Base-by-base conservation (phyloP, 108 stramenopile species). In the Cyclotella baltica region DNA sequence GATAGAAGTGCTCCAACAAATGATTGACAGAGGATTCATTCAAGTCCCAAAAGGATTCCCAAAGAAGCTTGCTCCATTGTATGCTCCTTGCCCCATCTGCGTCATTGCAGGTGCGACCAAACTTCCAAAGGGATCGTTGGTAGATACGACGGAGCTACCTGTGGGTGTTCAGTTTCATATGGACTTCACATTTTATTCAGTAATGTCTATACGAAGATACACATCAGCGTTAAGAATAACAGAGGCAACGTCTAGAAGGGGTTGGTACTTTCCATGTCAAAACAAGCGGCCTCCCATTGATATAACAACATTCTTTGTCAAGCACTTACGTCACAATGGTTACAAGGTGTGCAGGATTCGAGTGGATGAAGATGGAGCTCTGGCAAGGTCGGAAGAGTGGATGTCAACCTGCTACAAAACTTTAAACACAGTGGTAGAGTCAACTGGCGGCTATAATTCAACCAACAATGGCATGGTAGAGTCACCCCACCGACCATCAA, bases 361-460 rank as follows among this genome's bases (percentile, higher is more conserved):
- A 64, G 63, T 64, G 19, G 63, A 64, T 64, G 36, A 64, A 43
- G 38, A 19, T 40, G 38, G 63, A 22, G 63, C 4, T 13, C 38
- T 64, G 23, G 63, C 35, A 19, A 11, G 38, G 19, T 43, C 63
- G 10, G 31, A 27, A 40, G 35, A 37, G 23, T 64, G 18, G 8
- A 64, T 64, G 63, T 6, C 19, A 3, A 40, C 5, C 11, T 40
- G 35, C 5, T 8, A 3, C 15, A 37, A 38, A 23, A 23, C 3
- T 23, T 23, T 64, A 20, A 37, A 64, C 15, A 23, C 30, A 9
- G 30, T 5, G 4, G 59, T 61, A 16, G 29, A 61, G 30, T 29
- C 59, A 31, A 61, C 59, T 11, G 59, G 59, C 6, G 59, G 59
- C 3, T 64, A 64, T 22, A 40, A 16, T 64, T 64, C 63, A 40